phyloP scores from a whole-genome alignment of 73 alveolate genomes.

The Paramecium sonneborni region DNA sequence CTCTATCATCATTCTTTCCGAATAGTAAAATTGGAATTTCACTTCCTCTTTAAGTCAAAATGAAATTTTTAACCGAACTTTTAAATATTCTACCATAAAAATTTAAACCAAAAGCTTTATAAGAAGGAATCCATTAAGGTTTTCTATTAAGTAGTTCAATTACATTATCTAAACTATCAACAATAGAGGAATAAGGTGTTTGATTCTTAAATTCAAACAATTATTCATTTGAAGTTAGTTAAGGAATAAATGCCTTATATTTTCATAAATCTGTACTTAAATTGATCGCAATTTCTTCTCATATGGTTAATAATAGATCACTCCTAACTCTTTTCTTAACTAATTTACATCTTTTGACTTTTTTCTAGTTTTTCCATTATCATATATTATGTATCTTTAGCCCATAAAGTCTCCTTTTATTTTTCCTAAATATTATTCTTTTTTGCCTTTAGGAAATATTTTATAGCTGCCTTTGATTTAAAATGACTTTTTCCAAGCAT shows the following conservation, averaged over 20 bases:
- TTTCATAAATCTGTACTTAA: not conserved
- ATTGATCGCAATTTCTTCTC: not conserved
- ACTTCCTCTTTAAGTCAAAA: not conserved
- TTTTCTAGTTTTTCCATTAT: not conserved
- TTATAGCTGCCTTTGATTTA: not conserved
- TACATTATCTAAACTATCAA: not conserved
- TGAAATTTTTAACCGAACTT: not conserved
- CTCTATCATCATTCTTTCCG: not conserved
- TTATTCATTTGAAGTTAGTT: not conserved
- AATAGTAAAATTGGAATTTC: not conserved
- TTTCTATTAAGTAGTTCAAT: not conserved
- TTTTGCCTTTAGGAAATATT: not conserved
- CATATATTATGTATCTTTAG: not conserved
- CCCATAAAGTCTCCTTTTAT: not conserved
- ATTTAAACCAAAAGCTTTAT: no score
- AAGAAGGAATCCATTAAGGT: no score
- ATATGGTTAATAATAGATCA: not conserved
- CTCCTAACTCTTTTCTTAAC: not conserved
- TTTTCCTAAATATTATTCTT: not conserved
- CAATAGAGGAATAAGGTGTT: not conserved
- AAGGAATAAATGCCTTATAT: not conserved
- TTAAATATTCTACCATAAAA: not conserved
- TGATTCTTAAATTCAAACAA: not conserved
- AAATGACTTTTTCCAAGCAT: not conserved
- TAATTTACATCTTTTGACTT: not conserved